Base-by-base conservation (phyloP, 495 filamentous ascomycete species). In the Aspergillus homomorphus region DNA sequence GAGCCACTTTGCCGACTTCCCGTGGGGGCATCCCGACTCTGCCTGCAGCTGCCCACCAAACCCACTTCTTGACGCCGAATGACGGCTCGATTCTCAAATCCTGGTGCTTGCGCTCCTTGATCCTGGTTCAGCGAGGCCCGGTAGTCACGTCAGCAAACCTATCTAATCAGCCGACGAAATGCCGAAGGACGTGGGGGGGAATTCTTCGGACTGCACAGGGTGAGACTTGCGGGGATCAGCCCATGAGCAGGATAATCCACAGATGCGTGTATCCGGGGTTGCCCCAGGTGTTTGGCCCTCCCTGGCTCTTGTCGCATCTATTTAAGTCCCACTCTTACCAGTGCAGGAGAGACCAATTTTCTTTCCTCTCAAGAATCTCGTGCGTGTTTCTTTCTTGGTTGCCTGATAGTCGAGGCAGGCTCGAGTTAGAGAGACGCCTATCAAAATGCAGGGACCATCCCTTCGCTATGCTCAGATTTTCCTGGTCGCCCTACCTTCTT, bases 401-500 rank as follows among this genome's bases (percentile, higher is more conserved):
- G 9, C 26, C 26, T 28, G 9, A 28, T 4, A 28, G 26, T 9
- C 26, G 26, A 28, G 26, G 26, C n/a, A n/a, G n/a, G n/a, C n/a
- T n/a, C n/a, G n/a, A n/a, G n/a, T 28, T 9, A 28, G 26, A 28
- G 20, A 15, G 8, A 26, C 46, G 7, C 21, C 7, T 8, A n/a
- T 22, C 46, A 54, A 3, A 30, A 45, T 58, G 56, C 49, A 58
- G 23, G 60, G 60, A 15, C 42, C 44, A 45, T 26, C 50, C 7
- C 56, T 62, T 16, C 55, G 55, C 26, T 44, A 59, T 19, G 56
- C 61, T 20, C 56, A 59, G 45, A 55, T 63, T 18, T 51, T 58
- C 38, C 42, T 63, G 18, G 43, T 63, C 8, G 56, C 69, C n/a
- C 62, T 60, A 19, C 72, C 72, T 30, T 61, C 67, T 30, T 80